Evolutionary conservation across 768 basidiomycete genomes (phyloP).

Genomic region (Agaricus sinodeliciosus): DNA sequence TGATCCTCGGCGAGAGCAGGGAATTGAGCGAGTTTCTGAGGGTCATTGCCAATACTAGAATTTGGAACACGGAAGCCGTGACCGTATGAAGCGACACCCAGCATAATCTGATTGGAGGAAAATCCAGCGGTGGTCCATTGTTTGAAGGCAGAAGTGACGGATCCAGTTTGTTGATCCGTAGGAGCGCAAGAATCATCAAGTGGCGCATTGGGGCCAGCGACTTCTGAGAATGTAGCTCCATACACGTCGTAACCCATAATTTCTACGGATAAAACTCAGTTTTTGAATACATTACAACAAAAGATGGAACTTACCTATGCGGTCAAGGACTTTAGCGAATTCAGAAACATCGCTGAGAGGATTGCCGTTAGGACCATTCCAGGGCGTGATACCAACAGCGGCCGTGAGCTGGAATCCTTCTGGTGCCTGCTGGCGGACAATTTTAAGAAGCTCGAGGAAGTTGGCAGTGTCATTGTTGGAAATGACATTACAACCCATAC

Average conservation of each 20-base stretch:
- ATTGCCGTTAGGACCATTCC: slow-evolving; percentile 40
- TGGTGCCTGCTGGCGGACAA: slow-evolving; percentile 51
- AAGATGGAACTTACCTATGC: slow-evolving; percentile 27
- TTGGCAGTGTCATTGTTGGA: slow-evolving; percentile 62
- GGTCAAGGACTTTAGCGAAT: slow-evolving; percentile 60
- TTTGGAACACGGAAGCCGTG: slow-evolving; percentile 54
- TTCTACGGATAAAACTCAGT: slow-evolving; percentile 20
- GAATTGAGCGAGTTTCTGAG: slow-evolving; percentile 15
- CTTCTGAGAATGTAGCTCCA: slow-evolving; percentile 39
- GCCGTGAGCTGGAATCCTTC: slow-evolving; percentile 51
- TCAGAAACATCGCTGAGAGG: slow-evolving; percentile 65
- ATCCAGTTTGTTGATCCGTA: slow-evolving; percentile 49
- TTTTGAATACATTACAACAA: neutral
- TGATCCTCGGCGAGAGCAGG: slow-evolving; percentile 35
- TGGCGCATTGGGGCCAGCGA: slow-evolving; percentile 78
- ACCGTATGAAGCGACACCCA: slow-evolving; percentile 79
- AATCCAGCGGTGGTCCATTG: slow-evolving; percentile 72
- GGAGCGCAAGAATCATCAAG: slow-evolving; percentile 64
- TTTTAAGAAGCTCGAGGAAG: slow-evolving; percentile 72
- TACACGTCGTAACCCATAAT: slow-evolving; percentile 61
- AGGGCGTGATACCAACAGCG: slow-evolving; percentile 36
- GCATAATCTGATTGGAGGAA: slow-evolving; percentile 58
- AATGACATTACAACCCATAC: slow-evolving; percentile 66
- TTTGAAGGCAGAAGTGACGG: slow-evolving; percentile 61
- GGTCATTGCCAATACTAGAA: slow-evolving; percentile 26